Evolutionary conservation across 192 early-diverging fungal species (phyloP).

Genomic region (Nowakowskiella sp.): DNA sequence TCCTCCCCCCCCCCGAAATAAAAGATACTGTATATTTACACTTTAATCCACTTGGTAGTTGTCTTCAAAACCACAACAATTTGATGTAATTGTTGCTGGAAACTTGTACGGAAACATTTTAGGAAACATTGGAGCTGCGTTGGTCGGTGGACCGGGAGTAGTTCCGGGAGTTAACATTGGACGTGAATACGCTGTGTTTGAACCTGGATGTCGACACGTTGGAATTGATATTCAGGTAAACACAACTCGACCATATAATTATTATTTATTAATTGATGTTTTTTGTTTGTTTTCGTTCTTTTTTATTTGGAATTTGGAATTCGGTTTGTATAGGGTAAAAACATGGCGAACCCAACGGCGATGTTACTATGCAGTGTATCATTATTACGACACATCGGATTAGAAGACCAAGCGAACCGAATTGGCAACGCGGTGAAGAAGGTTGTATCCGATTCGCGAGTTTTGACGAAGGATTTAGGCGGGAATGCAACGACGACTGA

Average conservation of each 20-base stretch:
- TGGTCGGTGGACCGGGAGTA: slow-evolving; percentile 93
- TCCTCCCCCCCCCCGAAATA: neutral
- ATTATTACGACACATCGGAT: slow-evolving; percentile 92
- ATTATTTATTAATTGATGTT: too few species aligned
- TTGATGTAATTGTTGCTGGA: slow-evolving; percentile 98
- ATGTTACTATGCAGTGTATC: slow-evolving; percentile 87
- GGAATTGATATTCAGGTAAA: slow-evolving; percentile 73
- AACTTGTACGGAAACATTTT: slow-evolving; percentile 99
- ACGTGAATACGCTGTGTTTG: slow-evolving; percentile 93
- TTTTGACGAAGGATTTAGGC: slow-evolving; percentile 82
- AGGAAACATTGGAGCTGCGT: slow-evolving; percentile 93
- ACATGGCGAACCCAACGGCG: slow-evolving; percentile 93
- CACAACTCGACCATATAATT: neutral
- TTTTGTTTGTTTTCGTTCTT: slow-evolving; percentile 14
- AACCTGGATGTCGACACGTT: slow-evolving; percentile 97
- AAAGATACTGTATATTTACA: neutral
- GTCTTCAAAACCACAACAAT: slow-evolving; percentile 94
- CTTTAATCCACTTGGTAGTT: slow-evolving; percentile 31
- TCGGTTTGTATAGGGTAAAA: slow-evolving; percentile 57
- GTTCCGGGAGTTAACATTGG: slow-evolving; percentile 98
- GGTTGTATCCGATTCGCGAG: slow-evolving; percentile 72
- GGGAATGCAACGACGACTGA: slow-evolving; percentile 83
- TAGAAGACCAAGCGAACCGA: slow-evolving; percentile 79
- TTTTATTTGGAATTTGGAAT: neutral
- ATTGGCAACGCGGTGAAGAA: slow-evolving; percentile 85